phyloP scores from a whole-genome alignment of 148 eudicot species.

The Rhododendron vialii region DNA sequence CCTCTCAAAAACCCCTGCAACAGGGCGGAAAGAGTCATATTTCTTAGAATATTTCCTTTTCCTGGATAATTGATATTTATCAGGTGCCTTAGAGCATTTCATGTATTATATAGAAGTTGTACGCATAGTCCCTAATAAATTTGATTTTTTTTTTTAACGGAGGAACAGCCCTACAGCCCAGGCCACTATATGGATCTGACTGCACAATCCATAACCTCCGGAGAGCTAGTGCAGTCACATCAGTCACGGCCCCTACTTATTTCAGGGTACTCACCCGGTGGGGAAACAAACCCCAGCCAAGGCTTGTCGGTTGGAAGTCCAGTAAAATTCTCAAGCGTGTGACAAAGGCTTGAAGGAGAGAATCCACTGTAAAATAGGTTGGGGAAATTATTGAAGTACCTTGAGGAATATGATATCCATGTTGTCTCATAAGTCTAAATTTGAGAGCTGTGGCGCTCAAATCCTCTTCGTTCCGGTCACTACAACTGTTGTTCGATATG shows the following conservation, averaged over 20 bases:
- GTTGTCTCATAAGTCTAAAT: conserved; percentile 30
- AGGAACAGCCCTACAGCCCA: no score
- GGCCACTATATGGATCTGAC: no score
- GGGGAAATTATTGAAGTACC: conserved; percentile 14
- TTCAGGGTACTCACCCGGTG: no score
- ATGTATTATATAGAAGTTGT: background rate
- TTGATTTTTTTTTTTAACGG: no score
- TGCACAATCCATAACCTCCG: no score
- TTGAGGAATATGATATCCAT: conserved; percentile 15
- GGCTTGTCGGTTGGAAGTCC: no score
- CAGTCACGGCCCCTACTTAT: no score
- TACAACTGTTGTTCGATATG: background rate
- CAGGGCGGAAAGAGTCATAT: background rate
- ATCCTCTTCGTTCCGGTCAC: background rate
- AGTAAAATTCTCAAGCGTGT: no score
- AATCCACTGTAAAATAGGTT: no score
- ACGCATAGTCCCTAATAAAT: background rate
- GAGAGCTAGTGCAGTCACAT: no score
- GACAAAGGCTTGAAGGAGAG: background rate
- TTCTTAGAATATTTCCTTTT: background rate
- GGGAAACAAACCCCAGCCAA: no score
- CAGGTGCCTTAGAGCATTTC: background rate
- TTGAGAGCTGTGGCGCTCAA: conserved; percentile 13
- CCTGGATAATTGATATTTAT: background rate
- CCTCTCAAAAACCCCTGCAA: conserved; percentile 10